Percentiles rank a stretch among this genome's conserved stretches.
Conservation (phyloP, 352 stramenopile genomes). For the Lagenidium sp. region DNA sequence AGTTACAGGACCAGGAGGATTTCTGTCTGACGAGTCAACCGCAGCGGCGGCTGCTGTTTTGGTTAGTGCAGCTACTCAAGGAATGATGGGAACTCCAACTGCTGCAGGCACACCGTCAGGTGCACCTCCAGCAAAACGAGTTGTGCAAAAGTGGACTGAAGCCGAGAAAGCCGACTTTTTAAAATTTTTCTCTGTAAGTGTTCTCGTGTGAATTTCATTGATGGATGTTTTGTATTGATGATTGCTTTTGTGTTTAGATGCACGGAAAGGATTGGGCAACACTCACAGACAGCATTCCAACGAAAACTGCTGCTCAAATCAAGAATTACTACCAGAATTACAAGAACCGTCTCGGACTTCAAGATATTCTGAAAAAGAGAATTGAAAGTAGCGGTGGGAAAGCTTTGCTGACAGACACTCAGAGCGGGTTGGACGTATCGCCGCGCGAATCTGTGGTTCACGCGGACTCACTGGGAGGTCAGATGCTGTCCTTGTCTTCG, state of each 20-base stretch:
- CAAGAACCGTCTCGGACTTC: constrained; percentile 85
- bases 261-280: constrained; percentile 85
- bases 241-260: constrained; percentile 24
- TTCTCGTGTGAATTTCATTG: too few relatives aligned
- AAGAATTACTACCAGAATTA: constrained; percentile 94
- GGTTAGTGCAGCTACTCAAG: too few relatives aligned
- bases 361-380: constrained; percentile 80
- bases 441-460: constrained; percentile 3
- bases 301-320: constrained; percentile 85
- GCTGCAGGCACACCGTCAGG: too few relatives aligned
- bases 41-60: too few relatives aligned
- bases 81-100: constrained; percentile 12
- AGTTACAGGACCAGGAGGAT: too few relatives aligned
- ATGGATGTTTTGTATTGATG: too few relatives aligned
- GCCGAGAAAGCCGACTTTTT: constrained; percentile 84
- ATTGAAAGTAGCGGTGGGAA: constrained; percentile 29
- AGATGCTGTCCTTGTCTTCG: too few relatives aligned
- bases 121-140: constrained; percentile 41
- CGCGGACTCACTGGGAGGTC: neutral
- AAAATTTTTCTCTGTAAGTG: constrained; percentile 78
- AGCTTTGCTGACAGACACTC: neutral
- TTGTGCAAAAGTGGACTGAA: constrained; percentile 89
- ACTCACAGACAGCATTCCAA: constrained; percentile 81
- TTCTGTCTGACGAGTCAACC: too few relatives aligned
- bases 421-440: too few relatives aligned